phyloP scores from a whole-genome alignment of 768 basidiomycete genomes.

The Kwoniella mangroviensis region DNA sequence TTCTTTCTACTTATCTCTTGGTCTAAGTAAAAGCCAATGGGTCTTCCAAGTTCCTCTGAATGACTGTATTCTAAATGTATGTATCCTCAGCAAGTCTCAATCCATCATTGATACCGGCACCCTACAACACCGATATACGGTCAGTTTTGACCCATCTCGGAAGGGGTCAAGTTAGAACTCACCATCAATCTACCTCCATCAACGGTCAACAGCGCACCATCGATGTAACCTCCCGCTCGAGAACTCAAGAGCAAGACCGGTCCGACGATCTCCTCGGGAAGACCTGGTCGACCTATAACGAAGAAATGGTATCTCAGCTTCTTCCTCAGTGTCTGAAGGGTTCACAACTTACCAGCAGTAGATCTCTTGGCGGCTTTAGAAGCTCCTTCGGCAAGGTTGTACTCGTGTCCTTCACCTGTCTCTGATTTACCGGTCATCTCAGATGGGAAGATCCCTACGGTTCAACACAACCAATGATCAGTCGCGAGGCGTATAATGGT shows the following conservation, averaged over 20 bases:
- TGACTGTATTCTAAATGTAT: conserved; percentile 17
- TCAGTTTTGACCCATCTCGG: no score
- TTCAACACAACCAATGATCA: no score
- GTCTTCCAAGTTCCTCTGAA: no score
- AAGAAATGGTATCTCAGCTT: neutral
- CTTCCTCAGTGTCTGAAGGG: neutral
- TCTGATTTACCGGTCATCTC: conserved; percentile 52
- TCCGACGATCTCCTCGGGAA: conserved; percentile 54
- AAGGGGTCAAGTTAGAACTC: conserved; percentile 8
- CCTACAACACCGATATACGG: conserved; percentile 7
- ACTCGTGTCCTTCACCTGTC: conserved; percentile 21
- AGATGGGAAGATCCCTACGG: conserved; percentile 46
- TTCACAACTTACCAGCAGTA: conserved; percentile 26
- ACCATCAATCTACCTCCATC: conserved; percentile 52
- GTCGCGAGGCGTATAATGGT: neutral
- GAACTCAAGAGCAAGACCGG: conserved; percentile 47
- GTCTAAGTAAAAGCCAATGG: neutral
- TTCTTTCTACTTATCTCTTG: neutral
- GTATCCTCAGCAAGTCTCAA: conserved; percentile 33
- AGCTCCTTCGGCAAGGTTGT: conserved; percentile 32
- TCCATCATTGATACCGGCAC: conserved; percentile 36
- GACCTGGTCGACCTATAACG: conserved; percentile 46
- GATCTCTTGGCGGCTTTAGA: conserved; percentile 31
- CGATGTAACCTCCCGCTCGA: conserved; percentile 48
- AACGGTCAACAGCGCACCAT: conserved; percentile 45